Percentiles rank a stretch among this genome's conserved stretches.
Evolutionary conservation across 164 flowering plant species (phyloP).

Genomic region (Piper longum): DNA sequence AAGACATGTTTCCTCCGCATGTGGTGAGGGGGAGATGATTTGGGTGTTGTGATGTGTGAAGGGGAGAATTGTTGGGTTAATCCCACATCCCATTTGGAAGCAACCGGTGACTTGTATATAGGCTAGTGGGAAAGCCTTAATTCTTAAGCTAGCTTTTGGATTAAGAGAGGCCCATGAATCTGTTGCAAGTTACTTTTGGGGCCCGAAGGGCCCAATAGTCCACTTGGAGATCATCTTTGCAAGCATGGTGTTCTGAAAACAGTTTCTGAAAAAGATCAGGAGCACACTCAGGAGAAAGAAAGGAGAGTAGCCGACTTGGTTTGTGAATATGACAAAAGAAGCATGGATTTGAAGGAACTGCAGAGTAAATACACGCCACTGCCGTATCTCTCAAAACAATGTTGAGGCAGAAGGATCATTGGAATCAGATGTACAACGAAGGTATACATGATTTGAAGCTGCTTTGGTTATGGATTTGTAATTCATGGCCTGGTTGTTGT

Average conservation of each 20-base stretch:
- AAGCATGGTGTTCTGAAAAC: slow-evolving; percentile 66
- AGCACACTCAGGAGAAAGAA: slow-evolving; percentile 54
- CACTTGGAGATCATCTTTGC: slow-evolving; percentile 56
- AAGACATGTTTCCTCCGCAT: too few species aligned
- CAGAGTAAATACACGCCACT: slow-evolving; percentile 37
- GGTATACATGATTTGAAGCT: too few species aligned
- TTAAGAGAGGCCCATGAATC: too few species aligned
- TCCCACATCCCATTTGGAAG: too few species aligned
- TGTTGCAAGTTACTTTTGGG: too few species aligned
- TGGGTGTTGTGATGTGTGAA: too few species aligned
- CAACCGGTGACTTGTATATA: too few species aligned
- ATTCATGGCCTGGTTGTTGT: neutral
- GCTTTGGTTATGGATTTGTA: neutral
- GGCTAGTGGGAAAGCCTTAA: too few species aligned
- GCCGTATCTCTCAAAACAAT: neutral
- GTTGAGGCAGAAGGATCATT: neutral
- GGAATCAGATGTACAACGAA: neutral
- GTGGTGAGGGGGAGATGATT: too few species aligned
- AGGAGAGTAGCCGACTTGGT: slow-evolving; percentile 52
- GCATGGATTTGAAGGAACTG: slow-evolving; percentile 41
- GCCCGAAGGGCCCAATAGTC: too few species aligned
- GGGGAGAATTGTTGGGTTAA: too few species aligned
- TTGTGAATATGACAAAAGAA: slow-evolving; percentile 52
- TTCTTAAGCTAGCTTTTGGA: too few species aligned
- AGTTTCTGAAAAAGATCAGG: slow-evolving; percentile 47